phyloP scores from a whole-genome alignment of 495 filamentous ascomycete species.

The Penicillium crystallinum region DNA sequence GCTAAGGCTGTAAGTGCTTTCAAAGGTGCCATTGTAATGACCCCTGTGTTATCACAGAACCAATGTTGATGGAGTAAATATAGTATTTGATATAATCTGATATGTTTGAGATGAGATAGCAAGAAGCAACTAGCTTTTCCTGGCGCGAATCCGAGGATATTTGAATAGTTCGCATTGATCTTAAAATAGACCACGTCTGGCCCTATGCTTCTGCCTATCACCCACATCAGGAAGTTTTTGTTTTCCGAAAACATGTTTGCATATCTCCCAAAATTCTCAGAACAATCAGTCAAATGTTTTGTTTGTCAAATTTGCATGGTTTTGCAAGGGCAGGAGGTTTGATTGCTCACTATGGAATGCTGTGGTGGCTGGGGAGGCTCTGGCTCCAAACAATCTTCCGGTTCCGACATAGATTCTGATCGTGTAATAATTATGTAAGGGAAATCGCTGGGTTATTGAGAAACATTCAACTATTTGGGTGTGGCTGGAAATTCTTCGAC shows the following conservation, averaged over 20 bases:
- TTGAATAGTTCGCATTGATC: neutral
- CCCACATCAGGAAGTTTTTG: neutral
- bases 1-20: constrained; percentile 10
- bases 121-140: no score
- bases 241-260: constrained; percentile 11
- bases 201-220: neutral
- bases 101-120: no score
- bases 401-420: neutral
- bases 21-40: constrained; percentile 7
- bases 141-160: neutral
- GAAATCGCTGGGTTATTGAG: neutral
- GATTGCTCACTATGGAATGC: neutral
- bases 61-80: neutral
- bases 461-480: constrained; percentile 3
- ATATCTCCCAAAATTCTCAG: constrained; percentile 5
- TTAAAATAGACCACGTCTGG: neutral
- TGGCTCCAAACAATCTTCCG: neutral
- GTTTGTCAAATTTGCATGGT: constrained; percentile 1
- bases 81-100: no score
- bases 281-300: neutral
- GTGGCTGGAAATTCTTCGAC: constrained; percentile 11
- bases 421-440: no score
- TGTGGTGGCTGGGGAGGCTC: constrained; percentile 4
- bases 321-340: neutral
- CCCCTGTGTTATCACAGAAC: neutral